phyloP scores from a whole-genome alignment of 2,329 filamentous ascomycete species.

The Ophiognomonia clavigignenti-juglandacearum region DNA sequence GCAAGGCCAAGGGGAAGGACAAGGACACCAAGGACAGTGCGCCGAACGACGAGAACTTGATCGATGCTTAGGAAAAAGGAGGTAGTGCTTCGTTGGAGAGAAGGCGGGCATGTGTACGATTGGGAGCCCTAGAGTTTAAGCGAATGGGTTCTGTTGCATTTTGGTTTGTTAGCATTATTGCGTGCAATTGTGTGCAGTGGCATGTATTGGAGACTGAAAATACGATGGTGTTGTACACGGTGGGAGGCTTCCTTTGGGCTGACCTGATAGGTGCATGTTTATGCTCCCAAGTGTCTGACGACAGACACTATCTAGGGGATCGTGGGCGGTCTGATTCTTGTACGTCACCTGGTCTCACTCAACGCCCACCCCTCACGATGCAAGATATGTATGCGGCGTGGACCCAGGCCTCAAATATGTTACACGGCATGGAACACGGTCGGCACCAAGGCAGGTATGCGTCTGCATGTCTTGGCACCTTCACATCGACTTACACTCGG shows the following conservation, averaged over 20 bases:
- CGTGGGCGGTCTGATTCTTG: too few species aligned
- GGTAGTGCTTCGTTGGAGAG: not conserved
- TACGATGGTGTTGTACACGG: conserved; percentile 2
- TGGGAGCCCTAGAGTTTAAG: conserved; percentile 7
- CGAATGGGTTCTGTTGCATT: conserved; percentile 10
- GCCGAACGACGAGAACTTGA: conserved; percentile 29
- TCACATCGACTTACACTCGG: too few species aligned
- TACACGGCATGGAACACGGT: not conserved
- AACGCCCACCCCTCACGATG: not conserved
- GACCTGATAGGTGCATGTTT: not conserved
- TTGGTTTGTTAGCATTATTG: conserved; percentile 16
- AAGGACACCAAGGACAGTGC: conserved; percentile 27
- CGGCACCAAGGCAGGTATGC: not conserved
- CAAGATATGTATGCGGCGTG: not conserved
- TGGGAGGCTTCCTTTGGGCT: not conserved
- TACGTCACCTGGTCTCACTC: too few species aligned
- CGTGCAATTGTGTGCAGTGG: conserved; percentile 8
- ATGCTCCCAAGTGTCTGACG: too few species aligned
- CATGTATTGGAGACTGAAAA: conserved; percentile 9
- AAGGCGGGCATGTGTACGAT: not conserved
- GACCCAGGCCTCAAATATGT: not conserved
- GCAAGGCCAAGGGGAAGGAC: conserved; percentile 58
- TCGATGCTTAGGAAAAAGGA: conserved; percentile 26
- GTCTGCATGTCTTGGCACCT: not conserved
- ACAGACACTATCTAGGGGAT: too few species aligned